Percentiles rank a stretch among this genome's conserved stretches.
Conservation (phyloP, 345 rosid species). For the Aquilaria yunnanensis region DNA sequence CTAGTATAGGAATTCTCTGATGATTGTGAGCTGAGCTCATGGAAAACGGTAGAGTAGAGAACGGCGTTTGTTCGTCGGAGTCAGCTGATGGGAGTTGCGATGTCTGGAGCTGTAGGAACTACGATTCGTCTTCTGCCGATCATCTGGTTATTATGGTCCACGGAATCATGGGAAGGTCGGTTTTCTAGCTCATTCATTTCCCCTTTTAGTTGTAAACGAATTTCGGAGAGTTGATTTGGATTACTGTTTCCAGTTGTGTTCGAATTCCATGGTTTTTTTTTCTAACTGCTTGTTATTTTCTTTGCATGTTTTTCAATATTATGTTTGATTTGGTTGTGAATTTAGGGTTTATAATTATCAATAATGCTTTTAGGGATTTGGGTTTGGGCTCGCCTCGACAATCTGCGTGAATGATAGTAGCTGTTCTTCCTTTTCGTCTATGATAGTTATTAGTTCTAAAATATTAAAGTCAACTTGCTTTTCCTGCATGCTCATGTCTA, state of each 20-base stretch:
- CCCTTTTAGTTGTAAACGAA: neutral
- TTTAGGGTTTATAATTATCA: too few species aligned
- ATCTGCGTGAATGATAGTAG: too few species aligned
- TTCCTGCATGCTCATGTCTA: too few species aligned
- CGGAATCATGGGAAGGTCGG: conserved; percentile 92
- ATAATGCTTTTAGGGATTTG: too few species aligned
- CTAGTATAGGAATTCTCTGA: neutral
- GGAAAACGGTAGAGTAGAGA: conserved; percentile 20
- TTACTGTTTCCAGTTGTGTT: neutral
- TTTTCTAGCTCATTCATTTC: neutral
- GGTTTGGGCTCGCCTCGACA: too few species aligned
- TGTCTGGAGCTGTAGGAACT: conserved; percentile 59
- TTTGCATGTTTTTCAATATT: neutral
- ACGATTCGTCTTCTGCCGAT: conserved; percentile 67
- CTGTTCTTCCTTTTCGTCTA: too few species aligned
- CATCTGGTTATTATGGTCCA: conserved; percentile 97
- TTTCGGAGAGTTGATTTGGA: neutral
- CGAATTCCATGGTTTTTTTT: neutral
- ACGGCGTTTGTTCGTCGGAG: conserved; percentile 62
- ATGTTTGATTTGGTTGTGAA: too few species aligned
- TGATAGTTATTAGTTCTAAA: too few species aligned
- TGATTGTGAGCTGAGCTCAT: conserved; percentile 4
- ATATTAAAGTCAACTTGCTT: too few species aligned
- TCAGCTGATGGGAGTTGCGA: conserved; percentile 63
- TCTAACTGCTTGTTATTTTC: neutral